Evolutionary conservation across 2,329 filamentous ascomycete genomes (phyloP).

Genomic region (Fusarium camptoceras): DNA sequence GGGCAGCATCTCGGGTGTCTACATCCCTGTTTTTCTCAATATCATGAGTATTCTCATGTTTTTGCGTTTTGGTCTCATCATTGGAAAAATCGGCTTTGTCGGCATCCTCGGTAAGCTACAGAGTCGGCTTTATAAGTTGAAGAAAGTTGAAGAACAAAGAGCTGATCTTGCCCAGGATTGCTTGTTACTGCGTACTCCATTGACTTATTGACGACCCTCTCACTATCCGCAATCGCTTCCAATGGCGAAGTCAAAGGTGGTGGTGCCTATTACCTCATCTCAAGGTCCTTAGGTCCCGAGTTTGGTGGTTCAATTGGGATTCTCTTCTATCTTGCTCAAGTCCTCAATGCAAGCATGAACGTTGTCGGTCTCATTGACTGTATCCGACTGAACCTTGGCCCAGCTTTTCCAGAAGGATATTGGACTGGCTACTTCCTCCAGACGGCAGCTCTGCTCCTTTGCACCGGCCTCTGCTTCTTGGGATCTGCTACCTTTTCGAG

Average conservation of each 20-base stretch:
- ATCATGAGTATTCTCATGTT: conserved; percentile 95
- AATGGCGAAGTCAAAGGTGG: conserved; percentile 91
- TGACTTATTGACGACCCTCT: conserved; percentile 86
- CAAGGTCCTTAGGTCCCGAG: conserved; percentile 84
- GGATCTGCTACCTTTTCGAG: conserved; percentile 84
- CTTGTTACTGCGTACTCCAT: conserved; percentile 81
- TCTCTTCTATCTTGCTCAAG: conserved; percentile 90
- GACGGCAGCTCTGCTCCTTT: conserved; percentile 76
- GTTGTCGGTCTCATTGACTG: conserved; percentile 88
- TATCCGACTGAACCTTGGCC: conserved; percentile 79
- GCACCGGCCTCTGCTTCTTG: conserved; percentile 80
- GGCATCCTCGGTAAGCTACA: conserved; percentile 77
- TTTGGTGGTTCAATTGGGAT: conserved; percentile 91
- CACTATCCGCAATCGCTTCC: conserved; percentile 87
- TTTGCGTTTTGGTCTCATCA: conserved; percentile 84
- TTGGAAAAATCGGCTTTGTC: conserved; percentile 82
- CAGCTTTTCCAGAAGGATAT: conserved; percentile 74
- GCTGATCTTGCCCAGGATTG: conserved; percentile 64
- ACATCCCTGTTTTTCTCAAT: conserved; percentile 89
- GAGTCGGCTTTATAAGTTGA: not conserved
- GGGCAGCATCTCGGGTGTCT: conserved; percentile 82
- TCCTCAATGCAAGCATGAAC: conserved; percentile 88
- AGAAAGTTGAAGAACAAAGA: not conserved
- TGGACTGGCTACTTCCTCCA: conserved; percentile 83
- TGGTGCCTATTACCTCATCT: conserved; percentile 90